Base-by-base conservation (phyloP, 169 alveolate species). In the Fabrea salina region DNA sequence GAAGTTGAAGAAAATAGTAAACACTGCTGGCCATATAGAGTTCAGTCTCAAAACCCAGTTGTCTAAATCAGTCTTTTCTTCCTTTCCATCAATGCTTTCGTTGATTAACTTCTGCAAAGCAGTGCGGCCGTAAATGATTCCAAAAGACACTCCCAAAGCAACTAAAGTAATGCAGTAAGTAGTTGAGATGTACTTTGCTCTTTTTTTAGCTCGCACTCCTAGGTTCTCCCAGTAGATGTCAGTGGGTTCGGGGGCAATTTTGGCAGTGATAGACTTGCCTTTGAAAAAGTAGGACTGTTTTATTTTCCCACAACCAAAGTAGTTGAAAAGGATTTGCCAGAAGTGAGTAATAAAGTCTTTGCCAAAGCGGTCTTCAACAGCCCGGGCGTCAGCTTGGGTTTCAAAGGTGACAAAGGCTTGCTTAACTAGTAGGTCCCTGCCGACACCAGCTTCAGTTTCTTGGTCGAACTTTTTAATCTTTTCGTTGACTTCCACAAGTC, bases 151-250 rank as follows among this genome's bases (percentile, higher is more conserved):
- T 3, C 61, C 44, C 6, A 86, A 33, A 1, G 71, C 47, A 2
- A 82, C 0, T 1, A 66, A 30, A 4, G 87, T 64, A 4, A 64
- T 27, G 16, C 74, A 37, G 32, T 67, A 86, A 3, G 92, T 82
- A 4, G n/a, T 3, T 4, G 70, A 50, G 5, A 35, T 56, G 1
- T 54, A 72, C 25, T 43, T 67, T 11, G 79, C 3, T 27, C 92
- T 70, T 22, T 51, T 37, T 7, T 57, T 6, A 7, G 49, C 25
- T 8, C 40, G 57, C 35, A 79, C 64, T 25, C 50, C 41, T 7
- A 86, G 61, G 37, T 86, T 82, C 40, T 86, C 90, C 92, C 92
- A 86, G 75, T 39, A 83, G 3, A 86, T 77, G 59, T 86, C 92
- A 40, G 82, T 79, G 16, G 92, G 89, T 74, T 86, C 92, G 1